Evolutionary conservation across 345 rosid genomes (phyloP).

Genomic region (Aethionema arabicum): DNA sequence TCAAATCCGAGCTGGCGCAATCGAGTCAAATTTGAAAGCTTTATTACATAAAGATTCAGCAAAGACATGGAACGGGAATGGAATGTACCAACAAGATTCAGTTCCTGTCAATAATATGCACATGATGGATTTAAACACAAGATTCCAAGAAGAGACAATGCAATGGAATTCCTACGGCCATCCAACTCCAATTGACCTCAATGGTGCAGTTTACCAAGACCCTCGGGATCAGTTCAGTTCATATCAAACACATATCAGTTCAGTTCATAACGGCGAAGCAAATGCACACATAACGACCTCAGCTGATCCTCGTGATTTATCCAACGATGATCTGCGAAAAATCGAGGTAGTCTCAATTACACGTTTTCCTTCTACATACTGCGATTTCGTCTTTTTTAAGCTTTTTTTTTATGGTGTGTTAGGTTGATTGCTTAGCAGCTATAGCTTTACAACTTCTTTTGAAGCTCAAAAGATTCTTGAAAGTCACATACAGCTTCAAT

Average conservation of each 20-base stretch:
- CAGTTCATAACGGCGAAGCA: slow-evolving; percentile 35
- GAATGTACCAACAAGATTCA: slow-evolving; percentile 45
- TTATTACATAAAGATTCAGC: slow-evolving; percentile 54
- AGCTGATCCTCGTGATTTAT: slow-evolving; percentile 46
- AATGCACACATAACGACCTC: slow-evolving; percentile 40
- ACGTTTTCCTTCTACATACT: slow-evolving; percentile 1
- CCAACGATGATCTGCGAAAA: slow-evolving; percentile 66
- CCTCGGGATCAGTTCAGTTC: slow-evolving; percentile 40
- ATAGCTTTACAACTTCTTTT: slow-evolving; percentile 83
- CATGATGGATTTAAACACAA: slow-evolving; percentile 61
- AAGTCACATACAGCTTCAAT: slow-evolving; percentile 76
- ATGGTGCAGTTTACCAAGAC: slow-evolving; percentile 54
- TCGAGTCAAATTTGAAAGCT: slow-evolving; percentile 92
- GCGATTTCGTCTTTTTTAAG: slow-evolving; percentile 17
- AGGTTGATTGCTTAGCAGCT: slow-evolving; percentile 79
- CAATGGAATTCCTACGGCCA: slow-evolving; percentile 38
- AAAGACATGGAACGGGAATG: slow-evolving; percentile 45
- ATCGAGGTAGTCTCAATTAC: slow-evolving; percentile 56
- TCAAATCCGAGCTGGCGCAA: slow-evolving; percentile 90
- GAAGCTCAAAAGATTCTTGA: slow-evolving; percentile 90
- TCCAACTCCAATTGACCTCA: slow-evolving; percentile 54
- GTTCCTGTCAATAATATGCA: slow-evolving; percentile 30
- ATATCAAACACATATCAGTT: slow-evolving; percentile 38
- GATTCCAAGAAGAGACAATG: slow-evolving; percentile 43
- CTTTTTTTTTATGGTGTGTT: slow-evolving; percentile 30